Evolutionary conservation across 208 protist genomes (phyloP).

Genomic region (Trypanosoma avium): DNA sequence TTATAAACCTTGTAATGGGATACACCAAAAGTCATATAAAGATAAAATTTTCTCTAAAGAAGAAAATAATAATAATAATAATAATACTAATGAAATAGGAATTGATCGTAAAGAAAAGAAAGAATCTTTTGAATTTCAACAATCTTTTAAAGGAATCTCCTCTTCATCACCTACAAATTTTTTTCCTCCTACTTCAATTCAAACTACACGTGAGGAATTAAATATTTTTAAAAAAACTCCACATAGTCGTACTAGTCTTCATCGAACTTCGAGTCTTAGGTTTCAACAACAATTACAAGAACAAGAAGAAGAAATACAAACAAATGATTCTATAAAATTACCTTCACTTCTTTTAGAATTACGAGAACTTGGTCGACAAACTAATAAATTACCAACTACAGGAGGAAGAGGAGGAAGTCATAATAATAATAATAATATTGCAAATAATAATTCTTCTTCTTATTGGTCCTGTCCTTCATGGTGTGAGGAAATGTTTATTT

Average conservation of each 20-base stretch:
- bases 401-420: no score
- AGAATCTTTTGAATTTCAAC: not conserved
- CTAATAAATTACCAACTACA: no score
- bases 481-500: conserved; percentile 34
- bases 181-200: not conserved
- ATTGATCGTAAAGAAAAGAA: not conserved
- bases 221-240: no score
- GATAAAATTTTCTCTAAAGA: not conserved
- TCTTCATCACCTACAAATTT: not conserved
- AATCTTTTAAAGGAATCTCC: not conserved
- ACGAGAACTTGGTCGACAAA: conserved; percentile 15
- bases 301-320: no score
- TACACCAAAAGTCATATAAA: not conserved
- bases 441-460: no score
- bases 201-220: not conserved
- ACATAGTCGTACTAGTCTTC: no score
- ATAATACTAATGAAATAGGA: not conserved
- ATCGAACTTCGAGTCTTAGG: no score
- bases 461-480: conserved; percentile 38
- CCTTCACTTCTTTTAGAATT: conserved; percentile 8
- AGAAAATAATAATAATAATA: not conserved
- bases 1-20: conserved; percentile 39
- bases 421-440: no score
- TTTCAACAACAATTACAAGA: no score
- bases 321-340: no score